Conservation (phyloP, 2,329 filamentous ascomycete genomes). For the Lasiodiplodia gonubiensis region DNA sequence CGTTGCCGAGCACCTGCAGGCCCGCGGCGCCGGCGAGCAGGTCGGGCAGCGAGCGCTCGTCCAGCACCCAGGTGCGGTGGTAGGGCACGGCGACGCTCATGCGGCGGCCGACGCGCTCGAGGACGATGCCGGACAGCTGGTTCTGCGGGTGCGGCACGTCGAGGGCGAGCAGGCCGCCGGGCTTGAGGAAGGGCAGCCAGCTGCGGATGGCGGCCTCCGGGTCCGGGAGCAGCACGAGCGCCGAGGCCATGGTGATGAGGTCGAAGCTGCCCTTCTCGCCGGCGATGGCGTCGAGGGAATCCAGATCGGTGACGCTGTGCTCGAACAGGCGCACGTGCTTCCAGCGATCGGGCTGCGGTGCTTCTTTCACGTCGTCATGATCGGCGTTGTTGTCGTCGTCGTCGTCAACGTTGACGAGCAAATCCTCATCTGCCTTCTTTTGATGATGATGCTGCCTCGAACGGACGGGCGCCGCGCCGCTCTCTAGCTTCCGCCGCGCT, state of each 20-base stretch:
- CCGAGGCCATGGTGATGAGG: conserved; percentile 48
- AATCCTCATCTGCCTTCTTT: neutral
- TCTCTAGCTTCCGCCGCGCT: conserved; percentile 13
- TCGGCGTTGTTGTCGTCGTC: neutral
- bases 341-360: conserved; percentile 33
- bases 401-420: conserved; percentile 31
- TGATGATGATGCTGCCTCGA: no score
- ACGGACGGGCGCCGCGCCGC: neutral
- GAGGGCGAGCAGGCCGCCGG: conserved; percentile 46
- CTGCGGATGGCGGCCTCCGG: conserved; percentile 44
- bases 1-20: neutral
- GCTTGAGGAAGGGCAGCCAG: conserved; percentile 49
- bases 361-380: conserved; percentile 32
- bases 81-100: conserved; percentile 44
- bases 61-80: conserved; percentile 45
- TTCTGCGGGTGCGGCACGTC: conserved; percentile 49
- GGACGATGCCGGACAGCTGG: conserved; percentile 44
- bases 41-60: conserved; percentile 39
- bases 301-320: conserved; percentile 47
- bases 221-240: conserved; percentile 49
- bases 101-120: conserved; percentile 45
- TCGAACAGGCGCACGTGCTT: conserved; percentile 43
- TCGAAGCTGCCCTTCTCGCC: conserved; percentile 40
- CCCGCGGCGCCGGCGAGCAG: conserved; percentile 33
- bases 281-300: conserved; percentile 31